Conservation (phyloP, 2,329 filamentous ascomycete species). For the Fusarium ambrosium region DNA sequence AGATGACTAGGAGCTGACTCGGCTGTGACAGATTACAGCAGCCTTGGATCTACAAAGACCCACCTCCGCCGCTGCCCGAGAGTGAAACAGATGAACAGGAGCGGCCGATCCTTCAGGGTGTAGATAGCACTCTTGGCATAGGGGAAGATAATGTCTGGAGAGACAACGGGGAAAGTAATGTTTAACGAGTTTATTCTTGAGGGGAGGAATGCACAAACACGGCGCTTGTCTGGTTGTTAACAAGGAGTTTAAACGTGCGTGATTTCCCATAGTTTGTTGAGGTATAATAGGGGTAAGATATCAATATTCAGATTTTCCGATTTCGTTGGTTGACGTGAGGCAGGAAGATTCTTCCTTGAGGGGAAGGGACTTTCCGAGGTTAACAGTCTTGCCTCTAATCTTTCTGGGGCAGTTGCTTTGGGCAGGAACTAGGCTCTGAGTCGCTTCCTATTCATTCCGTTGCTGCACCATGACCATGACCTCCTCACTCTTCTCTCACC, state of each 20-base stretch:
- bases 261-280: conserved; percentile 14
- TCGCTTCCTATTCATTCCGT: background rate
- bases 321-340: background rate
- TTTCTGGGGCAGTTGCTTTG: background rate
- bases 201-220: conserved; percentile 18
- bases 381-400: background rate
- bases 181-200: conserved; percentile 29
- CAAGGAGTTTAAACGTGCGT: conserved; percentile 18
- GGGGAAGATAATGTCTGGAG: conserved; percentile 57
- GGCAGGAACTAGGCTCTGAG: background rate
- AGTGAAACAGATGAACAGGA: conserved; percentile 45
- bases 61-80: conserved; percentile 56
- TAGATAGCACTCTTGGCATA: conserved; percentile 55
- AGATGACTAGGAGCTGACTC: conserved; percentile 28
- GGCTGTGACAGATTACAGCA: conserved; percentile 69
- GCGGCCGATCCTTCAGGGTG: conserved; percentile 50
- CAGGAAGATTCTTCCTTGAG: background rate
- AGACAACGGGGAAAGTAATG: conserved; percentile 44
- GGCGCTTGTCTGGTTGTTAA: conserved; percentile 24
- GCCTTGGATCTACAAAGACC: conserved; percentile 76
- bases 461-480: background rate
- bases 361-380: background rate
- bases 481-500: background rate
- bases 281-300: background rate
- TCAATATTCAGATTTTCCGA: background rate